These are phyloP conservation scores for Suhomyces sp. DNA, from an alignment of 805 yeast genomes.

Conservation along the genomic window DNA sequence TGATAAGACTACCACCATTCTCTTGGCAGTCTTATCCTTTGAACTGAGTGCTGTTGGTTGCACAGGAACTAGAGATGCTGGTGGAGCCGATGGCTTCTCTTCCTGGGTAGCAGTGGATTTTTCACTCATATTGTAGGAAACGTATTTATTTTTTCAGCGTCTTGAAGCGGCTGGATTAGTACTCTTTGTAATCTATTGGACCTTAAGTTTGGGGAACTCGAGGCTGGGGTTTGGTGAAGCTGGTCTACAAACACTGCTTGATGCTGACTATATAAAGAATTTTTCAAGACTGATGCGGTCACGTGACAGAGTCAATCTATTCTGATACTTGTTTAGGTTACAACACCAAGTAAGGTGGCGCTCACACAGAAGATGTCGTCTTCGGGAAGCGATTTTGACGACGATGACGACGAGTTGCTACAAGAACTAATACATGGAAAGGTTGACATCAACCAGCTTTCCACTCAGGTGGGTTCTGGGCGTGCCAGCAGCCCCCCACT, in stretches of 20 bases:
- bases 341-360: background rate
- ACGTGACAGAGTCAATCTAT: background rate
- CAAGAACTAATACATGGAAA: slow-evolving; percentile 42
- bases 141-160: too few relatives aligned
- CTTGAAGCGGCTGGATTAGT: background rate
- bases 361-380: slow-evolving; percentile 6
- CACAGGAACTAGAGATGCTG: slow-evolving; percentile 79
- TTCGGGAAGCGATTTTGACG: slow-evolving; percentile 32
- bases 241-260: background rate
- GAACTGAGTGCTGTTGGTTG: slow-evolving; percentile 81
- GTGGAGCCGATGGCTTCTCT: slow-evolving; percentile 23
- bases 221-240: background rate
- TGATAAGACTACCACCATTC: slow-evolving; percentile 90
- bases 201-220: background rate
- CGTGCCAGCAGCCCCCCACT: background rate
- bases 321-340: background rate
- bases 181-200: background rate
- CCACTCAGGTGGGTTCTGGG: background rate
- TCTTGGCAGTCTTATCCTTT: slow-evolving; percentile 78
- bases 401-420: slow-evolving; percentile 45
- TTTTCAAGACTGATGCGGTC: slow-evolving; percentile 2
- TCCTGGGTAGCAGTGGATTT: slow-evolving; percentile 8
- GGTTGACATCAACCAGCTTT: slow-evolving; percentile 7
- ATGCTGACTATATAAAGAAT: slow-evolving; percentile 1
- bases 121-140: background rate